Percentiles rank a stretch among this genome's conserved stretches.
These are phyloP conservation scores for Heterobasidion annosum DNA, from an alignment of 1,284 basidiomycete species.

Conservation along the genomic window DNA sequence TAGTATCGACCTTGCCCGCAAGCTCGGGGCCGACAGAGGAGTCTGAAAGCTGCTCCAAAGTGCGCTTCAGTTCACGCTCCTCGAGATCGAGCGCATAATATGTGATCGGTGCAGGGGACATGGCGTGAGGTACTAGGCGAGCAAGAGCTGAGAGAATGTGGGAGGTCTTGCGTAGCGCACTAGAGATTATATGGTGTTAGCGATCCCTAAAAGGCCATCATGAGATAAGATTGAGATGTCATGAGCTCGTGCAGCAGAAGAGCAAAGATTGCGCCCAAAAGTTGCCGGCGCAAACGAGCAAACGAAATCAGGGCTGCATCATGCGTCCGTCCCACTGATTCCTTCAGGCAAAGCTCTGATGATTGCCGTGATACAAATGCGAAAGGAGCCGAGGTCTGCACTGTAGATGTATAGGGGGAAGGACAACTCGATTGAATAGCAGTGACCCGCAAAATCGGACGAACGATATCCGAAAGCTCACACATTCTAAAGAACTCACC, in stretches of 20 bases:
- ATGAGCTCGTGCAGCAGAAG: too few species aligned
- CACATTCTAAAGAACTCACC: slow-evolving; percentile 46
- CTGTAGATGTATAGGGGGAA: too few species aligned
- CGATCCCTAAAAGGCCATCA: too few species aligned
- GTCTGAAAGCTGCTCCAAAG: slow-evolving; percentile 60
- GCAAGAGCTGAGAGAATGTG: slow-evolving; percentile 77
- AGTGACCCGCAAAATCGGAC: not conserved
- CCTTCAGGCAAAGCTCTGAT: too few species aligned
- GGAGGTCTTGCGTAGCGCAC: slow-evolving; percentile 85
- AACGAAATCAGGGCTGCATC: too few species aligned
- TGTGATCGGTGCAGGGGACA: slow-evolving; percentile 46
- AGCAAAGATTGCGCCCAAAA: too few species aligned
- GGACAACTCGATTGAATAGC: too few species aligned
- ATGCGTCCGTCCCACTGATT: too few species aligned
- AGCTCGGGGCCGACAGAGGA: slow-evolving; percentile 60
- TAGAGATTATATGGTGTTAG: slow-evolving; percentile 21
- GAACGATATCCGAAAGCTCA: not conserved
- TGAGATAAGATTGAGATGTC: too few species aligned
- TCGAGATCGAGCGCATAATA: slow-evolving; percentile 96
- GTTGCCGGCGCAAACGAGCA: too few species aligned
- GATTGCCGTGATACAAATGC: too few species aligned
- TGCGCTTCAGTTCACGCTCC: slow-evolving; percentile 76
- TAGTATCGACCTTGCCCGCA: slow-evolving; percentile 61
- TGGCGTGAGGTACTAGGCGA: slow-evolving; percentile 28
- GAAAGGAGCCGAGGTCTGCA: too few species aligned